Evolutionary conservation across 768 basidiomycete species (phyloP).

Genomic region (Mycena maculata): DNA sequence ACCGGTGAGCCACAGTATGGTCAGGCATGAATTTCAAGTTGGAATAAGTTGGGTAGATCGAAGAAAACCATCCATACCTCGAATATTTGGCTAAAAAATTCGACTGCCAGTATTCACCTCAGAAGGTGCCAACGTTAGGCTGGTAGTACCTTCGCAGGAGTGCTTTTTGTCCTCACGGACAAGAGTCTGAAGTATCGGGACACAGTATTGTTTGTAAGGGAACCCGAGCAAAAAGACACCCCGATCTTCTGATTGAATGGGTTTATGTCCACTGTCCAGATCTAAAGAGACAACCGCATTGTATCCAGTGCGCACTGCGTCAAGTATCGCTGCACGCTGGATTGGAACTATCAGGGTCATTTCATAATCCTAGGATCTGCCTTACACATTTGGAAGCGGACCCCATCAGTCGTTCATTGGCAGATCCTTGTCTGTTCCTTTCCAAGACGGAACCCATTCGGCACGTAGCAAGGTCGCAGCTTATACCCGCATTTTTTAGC

Average conservation of each 20-base stretch:
- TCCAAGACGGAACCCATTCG: neutral
- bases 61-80: constrained; percentile 34
- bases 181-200: neutral
- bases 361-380: no score
- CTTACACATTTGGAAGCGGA: neutral
- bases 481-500: neutral
- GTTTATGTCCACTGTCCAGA: neutral
- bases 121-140: constrained; percentile 46
- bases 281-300: neutral
- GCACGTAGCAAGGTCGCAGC: neutral
- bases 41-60: neutral
- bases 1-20: constrained; percentile 44
- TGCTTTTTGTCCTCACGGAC: neutral
- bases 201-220: neutral
- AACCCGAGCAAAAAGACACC: neutral
- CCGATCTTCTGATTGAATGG: neutral
- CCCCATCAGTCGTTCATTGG: no score
- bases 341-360: no score
- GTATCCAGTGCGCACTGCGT: neutral
- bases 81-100: constrained; percentile 46
- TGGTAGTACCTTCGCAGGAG: constrained; percentile 37
- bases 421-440: neutral
- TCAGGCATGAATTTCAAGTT: constrained; percentile 43
- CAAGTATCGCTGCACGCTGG: no score
- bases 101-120: constrained; percentile 49